Evolutionary conservation across 495 filamentous ascomycete genomes (phyloP), one percentile per base, ranked within the genome.

Genomic region (Articulospora tetracladia): DNA sequence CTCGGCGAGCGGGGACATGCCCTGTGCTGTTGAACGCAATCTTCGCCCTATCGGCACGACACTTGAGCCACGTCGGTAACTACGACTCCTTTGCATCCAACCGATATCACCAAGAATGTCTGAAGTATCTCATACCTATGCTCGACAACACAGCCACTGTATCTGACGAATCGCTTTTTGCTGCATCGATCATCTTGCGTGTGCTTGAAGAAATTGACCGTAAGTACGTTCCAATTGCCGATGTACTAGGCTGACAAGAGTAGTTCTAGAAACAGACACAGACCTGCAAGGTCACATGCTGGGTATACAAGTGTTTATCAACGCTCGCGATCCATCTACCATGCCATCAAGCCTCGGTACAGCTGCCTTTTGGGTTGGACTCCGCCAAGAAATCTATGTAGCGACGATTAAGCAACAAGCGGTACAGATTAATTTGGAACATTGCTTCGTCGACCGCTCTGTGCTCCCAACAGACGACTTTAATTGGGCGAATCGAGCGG

Each of bases 191-290:
- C 8, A 86, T 87, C n/a, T 72, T 86, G 22, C 76, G 83, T 19
- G 78, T 85, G 41, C 67, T 84, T 13, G 82, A 86, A 70, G 85
- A 86, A 62, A 82, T 85, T 64, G 79, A 84, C 57, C 76, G 82
- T 81, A 68, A 69, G 73, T 47, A n/a, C 15, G 4, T 58, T 22
- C 1, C 23, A 44, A 34, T 27, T 26, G 4, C 34, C 20, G 11
- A 50, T 50, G 6, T 3, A 25, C 23, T 57, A 26, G 15, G 19
- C 55, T 74, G 48, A 69, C 20, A 8, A 36, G 26, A 57, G 15
- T 41, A 74, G 70, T 78, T 36, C 70, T 74, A 10, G 70, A 73
- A 19, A 67, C 69, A 32, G n/a, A 44, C 17, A 44, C 39, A 12
- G 74, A 80, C 44, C 67, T 66, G 23, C 71, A 76, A 41, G 69